Evolutionary conservation across 2,329 filamentous ascomycete genomes (phyloP).

Genomic region (Pseudogymnoascus sp.): DNA sequence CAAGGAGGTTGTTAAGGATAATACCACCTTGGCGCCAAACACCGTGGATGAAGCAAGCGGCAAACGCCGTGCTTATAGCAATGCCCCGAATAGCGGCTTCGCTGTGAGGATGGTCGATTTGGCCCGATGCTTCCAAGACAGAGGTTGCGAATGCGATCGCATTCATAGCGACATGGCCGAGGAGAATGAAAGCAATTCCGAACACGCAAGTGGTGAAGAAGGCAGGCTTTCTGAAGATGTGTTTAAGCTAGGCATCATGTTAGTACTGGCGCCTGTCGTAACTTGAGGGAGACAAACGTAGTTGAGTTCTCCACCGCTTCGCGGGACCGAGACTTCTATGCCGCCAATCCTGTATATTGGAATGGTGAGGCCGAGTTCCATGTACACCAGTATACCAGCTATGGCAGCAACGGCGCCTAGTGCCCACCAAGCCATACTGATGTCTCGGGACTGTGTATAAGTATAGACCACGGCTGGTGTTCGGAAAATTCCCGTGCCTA

Average conservation of each 20-base stretch:
- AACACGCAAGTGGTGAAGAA: constrained; percentile 38
- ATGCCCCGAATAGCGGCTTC: constrained; percentile 37
- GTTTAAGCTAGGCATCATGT: constrained; percentile 28
- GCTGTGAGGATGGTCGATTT: constrained; percentile 16
- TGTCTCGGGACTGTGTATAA: constrained; percentile 13
- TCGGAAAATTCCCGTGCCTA: constrained; percentile 15
- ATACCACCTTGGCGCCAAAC: constrained; percentile 44
- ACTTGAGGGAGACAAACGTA: constrained; percentile 30
- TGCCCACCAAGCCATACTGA: constrained; percentile 14
- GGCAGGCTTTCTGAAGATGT: constrained; percentile 34
- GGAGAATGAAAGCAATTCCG: constrained; percentile 24
- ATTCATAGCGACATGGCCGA: constrained; percentile 45
- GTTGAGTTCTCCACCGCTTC: constrained; percentile 42
- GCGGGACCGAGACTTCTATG: constrained; percentile 35
- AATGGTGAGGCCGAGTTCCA: constrained; percentile 42
- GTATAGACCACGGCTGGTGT: constrained; percentile 11
- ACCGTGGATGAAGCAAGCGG: constrained; percentile 42
- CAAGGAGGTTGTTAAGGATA: constrained; percentile 43
- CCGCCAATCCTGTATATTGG: constrained; percentile 36
- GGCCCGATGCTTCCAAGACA: constrained; percentile 31
- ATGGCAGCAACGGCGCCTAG: constrained; percentile 13
- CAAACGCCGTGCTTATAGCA: constrained; percentile 37
- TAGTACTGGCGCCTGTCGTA: background rate
- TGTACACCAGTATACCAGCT: constrained; percentile 22
- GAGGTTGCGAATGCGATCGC: constrained; percentile 40